These are phyloP conservation scores for Hypoxylon subgilvum DNA, from an alignment of 495 filamentous ascomycete species.

Conservation along the genomic window DNA sequence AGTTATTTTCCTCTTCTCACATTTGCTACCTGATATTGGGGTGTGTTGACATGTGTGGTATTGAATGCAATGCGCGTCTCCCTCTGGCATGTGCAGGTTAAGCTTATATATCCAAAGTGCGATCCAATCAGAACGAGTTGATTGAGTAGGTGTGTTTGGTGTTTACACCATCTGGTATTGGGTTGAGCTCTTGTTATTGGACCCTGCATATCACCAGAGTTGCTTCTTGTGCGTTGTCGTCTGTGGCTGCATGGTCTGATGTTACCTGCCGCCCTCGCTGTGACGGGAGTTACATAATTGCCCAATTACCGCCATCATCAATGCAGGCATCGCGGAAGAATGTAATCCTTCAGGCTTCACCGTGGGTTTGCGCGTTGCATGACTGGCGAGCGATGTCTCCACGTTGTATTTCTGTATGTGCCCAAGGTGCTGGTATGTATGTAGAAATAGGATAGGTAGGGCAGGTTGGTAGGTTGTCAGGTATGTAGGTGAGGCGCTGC, in stretches of 20 bases:
- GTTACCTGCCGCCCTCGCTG: too few species aligned
- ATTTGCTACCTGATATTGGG: background rate
- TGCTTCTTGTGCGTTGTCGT: too few species aligned
- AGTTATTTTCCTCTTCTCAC: background rate
- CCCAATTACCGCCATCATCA: too few species aligned
- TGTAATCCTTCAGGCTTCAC: too few species aligned
- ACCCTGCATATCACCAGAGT: too few species aligned
- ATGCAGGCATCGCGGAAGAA: too few species aligned
- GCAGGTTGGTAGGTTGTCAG: background rate
- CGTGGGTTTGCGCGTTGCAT: too few species aligned
- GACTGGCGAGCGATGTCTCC: conserved; percentile 24
- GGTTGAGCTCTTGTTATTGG: too few species aligned
- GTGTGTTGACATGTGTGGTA: too few species aligned
- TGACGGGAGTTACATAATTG: too few species aligned
- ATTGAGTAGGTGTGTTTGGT: background rate
- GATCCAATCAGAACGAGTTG: background rate
- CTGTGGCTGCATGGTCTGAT: too few species aligned
- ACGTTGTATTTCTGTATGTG: conserved; percentile 15
- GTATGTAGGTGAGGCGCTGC: conserved; percentile 8
- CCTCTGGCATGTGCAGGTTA: conserved; percentile 14
- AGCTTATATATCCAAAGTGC: conserved; percentile 22
- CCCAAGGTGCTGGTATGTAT: background rate
- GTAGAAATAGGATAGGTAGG: background rate
- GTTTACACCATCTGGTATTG: too few species aligned
- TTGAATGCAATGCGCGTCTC: conserved; percentile 16